Evolutionary conservation across 148 eudicot genomes (phyloP).

Genomic region (Dianthus caryophyllus): DNA sequence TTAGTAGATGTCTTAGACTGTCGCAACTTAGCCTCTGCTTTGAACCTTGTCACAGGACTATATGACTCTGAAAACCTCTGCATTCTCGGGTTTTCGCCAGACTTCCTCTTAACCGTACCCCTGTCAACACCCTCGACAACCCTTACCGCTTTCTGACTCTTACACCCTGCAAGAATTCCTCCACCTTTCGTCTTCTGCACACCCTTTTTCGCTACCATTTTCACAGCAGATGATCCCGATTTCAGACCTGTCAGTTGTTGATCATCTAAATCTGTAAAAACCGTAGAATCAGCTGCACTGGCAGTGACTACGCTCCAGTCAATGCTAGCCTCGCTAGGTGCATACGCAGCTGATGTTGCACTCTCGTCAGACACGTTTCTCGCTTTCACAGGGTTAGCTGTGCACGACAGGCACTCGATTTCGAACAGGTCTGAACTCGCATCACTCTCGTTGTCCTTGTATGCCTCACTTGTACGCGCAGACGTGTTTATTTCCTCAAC

Average conservation of each 20-base stretch:
- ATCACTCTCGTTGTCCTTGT: constrained; percentile 45
- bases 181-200: constrained; percentile 25
- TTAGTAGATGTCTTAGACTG: constrained; percentile 10
- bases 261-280: constrained; percentile 48
- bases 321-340: constrained; percentile 91
- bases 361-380: constrained; percentile 17
- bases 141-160: constrained; percentile 61
- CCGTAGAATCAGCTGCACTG: constrained; percentile 61
- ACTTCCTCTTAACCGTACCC: constrained; percentile 10
- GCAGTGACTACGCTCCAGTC: constrained; percentile 89
- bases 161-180: constrained; percentile 53
- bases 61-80: constrained; percentile 26
- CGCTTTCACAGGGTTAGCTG: constrained; percentile 33
- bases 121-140: constrained; percentile 42
- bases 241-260: constrained; percentile 16
- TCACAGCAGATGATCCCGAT: background rate
- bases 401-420: constrained; percentile 48
- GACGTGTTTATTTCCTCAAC: background rate
- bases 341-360: constrained; percentile 41
- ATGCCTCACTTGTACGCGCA: constrained; percentile 15
- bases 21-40: constrained; percentile 36
- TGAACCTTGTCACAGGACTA: constrained; percentile 35
- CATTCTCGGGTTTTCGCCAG: constrained; percentile 21
- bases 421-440: constrained; percentile 71
- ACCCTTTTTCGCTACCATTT: constrained; percentile 8